These are phyloP conservation scores for Neodidymelliopsis sp. DNA, from an alignment of 2,329 filamentous ascomycete species.

Conservation along the genomic window DNA sequence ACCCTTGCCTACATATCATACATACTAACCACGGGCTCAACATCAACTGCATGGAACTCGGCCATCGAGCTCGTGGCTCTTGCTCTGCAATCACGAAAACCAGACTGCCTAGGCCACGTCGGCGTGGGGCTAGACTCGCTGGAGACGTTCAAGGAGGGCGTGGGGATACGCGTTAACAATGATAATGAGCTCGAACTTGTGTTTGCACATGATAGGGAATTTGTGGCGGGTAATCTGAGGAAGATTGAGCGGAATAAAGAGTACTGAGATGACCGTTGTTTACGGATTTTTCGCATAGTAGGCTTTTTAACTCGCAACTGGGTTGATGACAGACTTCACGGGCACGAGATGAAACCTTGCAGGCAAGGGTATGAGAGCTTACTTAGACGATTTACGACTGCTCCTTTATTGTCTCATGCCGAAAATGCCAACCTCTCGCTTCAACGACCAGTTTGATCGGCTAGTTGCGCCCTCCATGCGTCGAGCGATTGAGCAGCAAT, in stretches of 20 bases:
- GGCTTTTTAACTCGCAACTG: too few relatives aligned
- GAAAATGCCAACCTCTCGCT: too few relatives aligned
- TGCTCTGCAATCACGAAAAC: slow-evolving; percentile 24
- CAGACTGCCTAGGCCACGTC: slow-evolving; percentile 11
- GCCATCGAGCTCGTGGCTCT: slow-evolving; percentile 21
- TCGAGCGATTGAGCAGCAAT: too few relatives aligned
- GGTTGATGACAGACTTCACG: too few relatives aligned
- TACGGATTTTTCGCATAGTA: too few relatives aligned
- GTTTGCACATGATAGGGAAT: slow-evolving; percentile 13
- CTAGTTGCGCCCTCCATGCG: too few relatives aligned
- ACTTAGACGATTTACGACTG: too few relatives aligned
- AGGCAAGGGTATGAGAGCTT: too few relatives aligned
- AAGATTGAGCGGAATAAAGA: not conserved
- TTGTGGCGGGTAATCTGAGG: not conserved
- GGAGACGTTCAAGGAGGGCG: slow-evolving; percentile 16
- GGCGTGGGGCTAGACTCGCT: slow-evolving; percentile 20
- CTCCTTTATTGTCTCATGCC: too few relatives aligned
- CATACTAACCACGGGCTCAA: slow-evolving; percentile 16
- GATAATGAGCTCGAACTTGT: slow-evolving; percentile 19
- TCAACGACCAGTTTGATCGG: too few relatives aligned
- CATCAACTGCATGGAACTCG: slow-evolving; percentile 24
- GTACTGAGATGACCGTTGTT: too few relatives aligned
- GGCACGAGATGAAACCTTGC: too few relatives aligned
- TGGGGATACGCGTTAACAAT: slow-evolving; percentile 22
- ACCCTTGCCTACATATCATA: slow-evolving; percentile 21